Conservation (phyloP, 1,139 yeast genomes). For the Lodderomyces jiufengensis region DNA sequence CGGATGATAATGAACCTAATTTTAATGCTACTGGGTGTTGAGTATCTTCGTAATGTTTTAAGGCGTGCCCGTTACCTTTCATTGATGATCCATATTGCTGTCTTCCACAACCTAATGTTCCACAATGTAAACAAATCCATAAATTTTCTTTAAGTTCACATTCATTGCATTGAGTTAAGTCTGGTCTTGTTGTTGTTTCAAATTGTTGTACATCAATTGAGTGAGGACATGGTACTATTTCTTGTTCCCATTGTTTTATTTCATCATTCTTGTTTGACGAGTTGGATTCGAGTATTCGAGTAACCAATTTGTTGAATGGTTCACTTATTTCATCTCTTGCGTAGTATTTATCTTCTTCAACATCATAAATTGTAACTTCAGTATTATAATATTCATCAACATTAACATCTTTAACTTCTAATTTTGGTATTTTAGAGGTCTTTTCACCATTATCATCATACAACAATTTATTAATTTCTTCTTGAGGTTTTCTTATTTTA, state of each 20-base stretch:
- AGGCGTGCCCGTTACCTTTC: constrained; percentile 88
- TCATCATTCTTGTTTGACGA: constrained; percentile 69
- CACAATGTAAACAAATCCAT: constrained; percentile 92
- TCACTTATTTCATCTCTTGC: constrained; percentile 22
- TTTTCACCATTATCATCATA: constrained; percentile 29
- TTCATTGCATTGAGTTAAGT: constrained; percentile 48
- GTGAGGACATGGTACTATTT: constrained; percentile 76
- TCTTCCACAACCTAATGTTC: constrained; percentile 87
- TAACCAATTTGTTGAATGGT: constrained; percentile 30
- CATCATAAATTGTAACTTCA: constrained; percentile 42
- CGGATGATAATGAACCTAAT: constrained; percentile 79
- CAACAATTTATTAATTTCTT: constrained; percentile 19
- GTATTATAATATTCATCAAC: constrained; percentile 70
- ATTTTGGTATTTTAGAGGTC: constrained; percentile 59
- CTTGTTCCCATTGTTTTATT: constrained; percentile 89
- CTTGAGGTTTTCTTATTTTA: constrained; percentile 41
- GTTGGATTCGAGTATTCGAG: constrained; percentile 55
- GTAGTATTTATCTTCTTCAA: constrained; percentile 21
- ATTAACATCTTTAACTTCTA: constrained; percentile 66
- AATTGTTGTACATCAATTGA: constrained; percentile 50
- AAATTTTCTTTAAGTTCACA: constrained; percentile 68
- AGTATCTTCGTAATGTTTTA: constrained; percentile 56
- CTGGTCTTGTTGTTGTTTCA: constrained; percentile 18
- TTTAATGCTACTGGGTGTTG: constrained; percentile 84
- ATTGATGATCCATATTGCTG: constrained; percentile 85